These are phyloP conservation scores for Phytophthora lateralis DNA, from an alignment of 352 stramenopile genomes.

Conservation along the genomic window DNA sequence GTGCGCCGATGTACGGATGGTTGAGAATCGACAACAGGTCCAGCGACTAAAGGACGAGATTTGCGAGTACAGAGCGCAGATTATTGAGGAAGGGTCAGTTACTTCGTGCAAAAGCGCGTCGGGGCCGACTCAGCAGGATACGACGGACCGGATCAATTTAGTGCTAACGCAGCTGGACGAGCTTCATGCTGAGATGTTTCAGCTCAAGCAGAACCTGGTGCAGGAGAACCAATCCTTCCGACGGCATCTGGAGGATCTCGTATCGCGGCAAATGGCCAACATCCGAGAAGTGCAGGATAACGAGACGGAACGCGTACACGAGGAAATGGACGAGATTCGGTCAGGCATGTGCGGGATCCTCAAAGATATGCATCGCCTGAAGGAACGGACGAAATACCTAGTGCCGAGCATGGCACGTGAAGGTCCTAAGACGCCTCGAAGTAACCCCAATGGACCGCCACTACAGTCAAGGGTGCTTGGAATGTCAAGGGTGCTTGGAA, in stretches of 20 bases:
- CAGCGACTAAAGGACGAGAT: conserved; percentile 35
- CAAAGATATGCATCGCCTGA: conserved; percentile 70
- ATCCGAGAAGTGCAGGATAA: conserved; percentile 57
- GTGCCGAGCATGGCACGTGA: conserved; percentile 48
- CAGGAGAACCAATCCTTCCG: conserved; percentile 56
- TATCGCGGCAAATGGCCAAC: conserved; percentile 53
- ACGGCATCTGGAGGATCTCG: conserved; percentile 54
- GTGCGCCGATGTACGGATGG: conserved; percentile 9
- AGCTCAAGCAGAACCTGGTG: conserved; percentile 53
- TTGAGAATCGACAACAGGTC: conserved; percentile 28
- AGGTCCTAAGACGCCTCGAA: conserved; percentile 23
- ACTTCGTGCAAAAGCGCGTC: conserved; percentile 4
- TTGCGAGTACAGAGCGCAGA: conserved; percentile 19
- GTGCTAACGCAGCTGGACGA: conserved; percentile 53
- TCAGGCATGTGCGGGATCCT: conserved; percentile 69
- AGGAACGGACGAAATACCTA: conserved; percentile 75
- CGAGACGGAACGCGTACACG: conserved; percentile 54
- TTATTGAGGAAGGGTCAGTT: conserved; percentile 11
- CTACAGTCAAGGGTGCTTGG: conserved; percentile 7
- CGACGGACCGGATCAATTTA: conserved; percentile 44
- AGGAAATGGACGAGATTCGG: conserved; percentile 70
- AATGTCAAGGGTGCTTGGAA: conserved; percentile 10
- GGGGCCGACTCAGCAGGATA: conserved; percentile 15
- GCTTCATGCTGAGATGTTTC: conserved; percentile 55
- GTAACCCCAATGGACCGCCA: conserved; percentile 19